Conservation (phyloP, 1,284 basidiomycete species). For the Ganoderma resinaceum region DNA sequence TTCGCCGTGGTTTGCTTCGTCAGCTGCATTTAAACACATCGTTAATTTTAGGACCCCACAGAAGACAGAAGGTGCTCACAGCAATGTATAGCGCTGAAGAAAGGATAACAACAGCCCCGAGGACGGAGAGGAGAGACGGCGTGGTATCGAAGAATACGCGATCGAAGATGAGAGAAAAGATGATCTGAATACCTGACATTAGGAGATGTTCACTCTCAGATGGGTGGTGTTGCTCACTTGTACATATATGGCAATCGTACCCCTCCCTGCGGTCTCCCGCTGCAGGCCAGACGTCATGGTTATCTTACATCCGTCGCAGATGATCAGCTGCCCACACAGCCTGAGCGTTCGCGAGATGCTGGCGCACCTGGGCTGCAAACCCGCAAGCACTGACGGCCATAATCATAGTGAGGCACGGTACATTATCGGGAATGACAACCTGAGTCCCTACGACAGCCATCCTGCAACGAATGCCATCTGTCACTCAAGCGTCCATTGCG, state of each 20-base stretch:
- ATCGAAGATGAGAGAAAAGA: constrained; percentile 67
- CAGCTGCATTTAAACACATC: constrained; percentile 7
- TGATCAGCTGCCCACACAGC: not conserved
- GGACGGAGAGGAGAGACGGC: constrained; percentile 43
- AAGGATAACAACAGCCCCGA: constrained; percentile 64
- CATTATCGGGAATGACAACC: constrained; percentile 53
- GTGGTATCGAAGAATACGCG: constrained; percentile 61
- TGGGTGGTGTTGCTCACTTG: constrained; percentile 45
- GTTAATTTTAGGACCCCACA: not conserved
- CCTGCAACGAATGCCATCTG: constrained; percentile 35
- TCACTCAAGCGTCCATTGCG: not conserved
- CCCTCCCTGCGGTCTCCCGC: constrained; percentile 67
- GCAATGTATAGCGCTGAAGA: constrained; percentile 64
- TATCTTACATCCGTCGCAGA: constrained; percentile 39
- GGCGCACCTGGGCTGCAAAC: constrained; percentile 58
- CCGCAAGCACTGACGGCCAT: constrained; percentile 60
- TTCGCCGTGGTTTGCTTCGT: constrained; percentile 15
- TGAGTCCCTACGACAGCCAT: constrained; percentile 50
- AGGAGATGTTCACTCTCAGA: no score
- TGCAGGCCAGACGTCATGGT: constrained; percentile 69
- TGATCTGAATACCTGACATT: constrained; percentile 46
- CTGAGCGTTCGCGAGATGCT: not conserved
- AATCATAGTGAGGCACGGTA: constrained; percentile 51
- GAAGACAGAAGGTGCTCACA: constrained; percentile 43
- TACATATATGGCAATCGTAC: constrained; percentile 65